Percentiles rank a stretch among this genome's conserved stretches.
These are phyloP conservation scores for Neofusicoccum ribis DNA, from an alignment of 2,329 filamentous ascomycete genomes.

Conservation along the genomic window DNA sequence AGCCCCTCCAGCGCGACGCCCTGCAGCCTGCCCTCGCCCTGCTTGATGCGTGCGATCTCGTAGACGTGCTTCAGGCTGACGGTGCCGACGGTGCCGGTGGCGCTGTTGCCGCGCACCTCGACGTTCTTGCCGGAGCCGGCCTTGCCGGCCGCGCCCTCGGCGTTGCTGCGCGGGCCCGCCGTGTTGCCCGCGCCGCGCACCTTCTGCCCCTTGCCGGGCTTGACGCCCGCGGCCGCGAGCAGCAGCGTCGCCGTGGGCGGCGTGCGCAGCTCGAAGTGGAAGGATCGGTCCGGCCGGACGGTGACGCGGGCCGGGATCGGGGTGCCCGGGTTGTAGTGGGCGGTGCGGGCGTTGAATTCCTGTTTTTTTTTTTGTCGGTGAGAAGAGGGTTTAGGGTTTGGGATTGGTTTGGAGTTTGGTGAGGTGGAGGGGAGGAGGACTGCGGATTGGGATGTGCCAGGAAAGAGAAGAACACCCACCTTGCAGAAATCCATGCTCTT, in stretches of 20 bases:
- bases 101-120: constrained; percentile 57
- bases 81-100: constrained; percentile 75
- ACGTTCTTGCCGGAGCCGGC: constrained; percentile 27
- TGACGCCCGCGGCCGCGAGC: constrained; percentile 76
- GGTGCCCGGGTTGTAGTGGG: constrained; percentile 77
- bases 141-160: constrained; percentile 40
- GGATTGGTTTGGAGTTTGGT: constrained; percentile 1
- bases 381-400: too few species aligned
- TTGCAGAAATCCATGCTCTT: constrained; percentile 99
- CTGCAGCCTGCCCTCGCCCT: constrained; percentile 46
- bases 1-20: constrained; percentile 84
- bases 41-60: constrained; percentile 97
- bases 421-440: neutral
- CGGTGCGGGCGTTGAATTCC: constrained; percentile 96
- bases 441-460: too few species aligned
- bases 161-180: constrained; percentile 46
- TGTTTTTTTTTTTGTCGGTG: constrained; percentile 38
- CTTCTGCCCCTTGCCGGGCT: constrained; percentile 71
- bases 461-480: constrained; percentile 39
- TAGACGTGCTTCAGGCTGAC: constrained; percentile 94
- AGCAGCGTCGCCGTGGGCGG: constrained; percentile 92
- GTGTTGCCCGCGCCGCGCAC: constrained; percentile 67
- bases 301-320: constrained; percentile 89
- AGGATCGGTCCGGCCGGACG: constrained; percentile 89
- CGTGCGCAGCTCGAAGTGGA: constrained; percentile 89